These are phyloP conservation scores for Tricholoma sp. DNA, from an alignment of 768 basidiomycete genomes.

Conservation along the genomic window DNA sequence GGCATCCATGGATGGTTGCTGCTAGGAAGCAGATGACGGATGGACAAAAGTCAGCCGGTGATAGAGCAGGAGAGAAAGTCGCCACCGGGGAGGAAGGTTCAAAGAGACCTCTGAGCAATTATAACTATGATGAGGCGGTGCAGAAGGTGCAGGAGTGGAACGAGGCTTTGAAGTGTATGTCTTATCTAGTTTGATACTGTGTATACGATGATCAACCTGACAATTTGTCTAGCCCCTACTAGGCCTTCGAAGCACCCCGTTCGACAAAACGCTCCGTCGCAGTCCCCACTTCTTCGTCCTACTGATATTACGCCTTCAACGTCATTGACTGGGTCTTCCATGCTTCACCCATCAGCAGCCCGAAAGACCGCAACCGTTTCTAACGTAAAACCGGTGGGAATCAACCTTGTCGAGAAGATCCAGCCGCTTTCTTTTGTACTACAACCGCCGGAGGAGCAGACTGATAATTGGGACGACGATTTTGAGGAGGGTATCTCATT, in stretches of 20 bases:
- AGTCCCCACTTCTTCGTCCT: conserved; percentile 41
- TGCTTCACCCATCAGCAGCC: conserved; percentile 22
- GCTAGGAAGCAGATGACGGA: conserved; percentile 68
- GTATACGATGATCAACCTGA: conserved; percentile 7
- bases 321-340: conserved; percentile 24
- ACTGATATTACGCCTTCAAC: conserved; percentile 27
- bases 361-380: conserved; percentile 32
- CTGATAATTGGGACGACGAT: conserved; percentile 98
- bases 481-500: conserved; percentile 93
- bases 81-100: conserved; percentile 29
- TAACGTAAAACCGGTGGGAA: conserved; percentile 28
- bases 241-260: conserved; percentile 65
- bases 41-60: conserved; percentile 27
- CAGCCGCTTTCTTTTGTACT: conserved; percentile 63
- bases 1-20: conserved; percentile 94
- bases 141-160: conserved; percentile 98
- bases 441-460: conserved; percentile 77
- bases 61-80: conserved; percentile 29
- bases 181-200: conserved; percentile 5
- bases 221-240: conserved; percentile 51
- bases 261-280: conserved; percentile 39
- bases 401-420: conserved; percentile 46
- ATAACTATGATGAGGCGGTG: conserved; percentile 92
- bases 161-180: conserved; percentile 85
- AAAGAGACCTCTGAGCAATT: conserved; percentile 58